A percentile compares a stretch with the other conserved stretches of the same genome.
phyloP scores from a whole-genome alignment of 2,329 filamentous ascomycete species.

The Chaetomiaceae sp. region DNA sequence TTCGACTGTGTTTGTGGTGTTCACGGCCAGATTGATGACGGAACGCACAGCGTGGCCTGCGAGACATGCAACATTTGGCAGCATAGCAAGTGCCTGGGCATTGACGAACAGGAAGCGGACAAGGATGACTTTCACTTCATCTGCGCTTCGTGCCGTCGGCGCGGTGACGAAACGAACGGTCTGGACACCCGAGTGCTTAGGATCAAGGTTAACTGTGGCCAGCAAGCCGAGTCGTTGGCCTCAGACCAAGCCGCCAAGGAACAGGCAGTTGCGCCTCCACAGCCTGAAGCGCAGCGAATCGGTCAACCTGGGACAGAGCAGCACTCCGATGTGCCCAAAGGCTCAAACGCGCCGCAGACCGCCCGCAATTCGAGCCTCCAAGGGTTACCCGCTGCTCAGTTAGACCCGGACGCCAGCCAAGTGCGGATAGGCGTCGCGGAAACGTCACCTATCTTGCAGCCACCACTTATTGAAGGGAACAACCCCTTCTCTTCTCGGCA shows the following conservation, averaged over 20 bases:
- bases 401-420: not conserved
- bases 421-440: not conserved
- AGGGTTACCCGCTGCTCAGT: not conserved
- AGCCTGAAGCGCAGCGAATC: conserved; percentile 19
- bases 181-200: conserved; percentile 48
- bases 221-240: conserved; percentile 23
- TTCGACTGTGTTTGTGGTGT: conserved; percentile 93
- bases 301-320: too few relatives aligned
- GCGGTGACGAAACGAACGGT: conserved; percentile 57
- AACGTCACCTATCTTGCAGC: conserved; percentile 15
- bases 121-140: conserved; percentile 81
- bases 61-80: conserved; percentile 95
- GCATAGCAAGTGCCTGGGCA: conserved; percentile 84
- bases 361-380: not conserved
- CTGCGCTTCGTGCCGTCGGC: conserved; percentile 69
- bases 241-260: conserved; percentile 10
- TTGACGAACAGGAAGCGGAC: conserved; percentile 73
- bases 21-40: conserved; percentile 89
- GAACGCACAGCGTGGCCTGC: conserved; percentile 87
- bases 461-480: conserved; percentile 28
- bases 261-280: not conserved
- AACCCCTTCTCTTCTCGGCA: conserved; percentile 40
- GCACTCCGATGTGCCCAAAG: too few relatives aligned
- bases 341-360: not conserved
- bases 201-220: conserved; percentile 41